Conservation (phyloP, 208 protist genomes). For the Leishmania guyanensis region DNA sequence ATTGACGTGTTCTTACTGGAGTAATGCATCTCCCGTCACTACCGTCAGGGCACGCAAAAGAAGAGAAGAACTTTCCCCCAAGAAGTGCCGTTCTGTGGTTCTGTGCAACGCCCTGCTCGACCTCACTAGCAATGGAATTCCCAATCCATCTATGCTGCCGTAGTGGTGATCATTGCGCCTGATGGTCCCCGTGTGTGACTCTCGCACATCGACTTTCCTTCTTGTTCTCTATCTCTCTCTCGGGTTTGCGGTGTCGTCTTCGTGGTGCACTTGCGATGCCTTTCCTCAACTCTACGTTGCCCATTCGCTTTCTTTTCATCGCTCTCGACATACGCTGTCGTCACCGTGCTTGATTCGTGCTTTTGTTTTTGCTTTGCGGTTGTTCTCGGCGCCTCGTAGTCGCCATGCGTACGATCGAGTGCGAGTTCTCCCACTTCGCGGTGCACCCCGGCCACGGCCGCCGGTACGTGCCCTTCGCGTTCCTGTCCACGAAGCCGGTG, state of each 20-base stretch:
- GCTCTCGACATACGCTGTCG: not conserved
- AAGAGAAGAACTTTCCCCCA: not conserved
- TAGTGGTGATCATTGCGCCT: too few relatives aligned
- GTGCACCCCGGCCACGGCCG: constrained; percentile 94
- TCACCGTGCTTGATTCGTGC: not conserved
- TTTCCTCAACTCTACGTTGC: not conserved
- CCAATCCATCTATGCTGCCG: constrained; percentile 26
- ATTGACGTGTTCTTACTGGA: too few relatives aligned
- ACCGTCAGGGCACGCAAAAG: not conserved
- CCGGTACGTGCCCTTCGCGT: constrained; percentile 93
- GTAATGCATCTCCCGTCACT: not conserved
- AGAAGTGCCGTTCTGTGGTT: too few relatives aligned
- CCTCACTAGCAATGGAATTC: not conserved
- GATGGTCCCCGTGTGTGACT: constrained; percentile 90
- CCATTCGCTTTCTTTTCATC: not conserved
- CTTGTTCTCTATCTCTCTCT: constrained; percentile 29
- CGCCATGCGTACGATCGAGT: constrained; percentile 63
- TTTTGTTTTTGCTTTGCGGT: too few relatives aligned
- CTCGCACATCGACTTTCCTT: constrained; percentile 88
- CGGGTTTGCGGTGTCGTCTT: not conserved
- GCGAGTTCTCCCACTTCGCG: constrained; percentile 93
- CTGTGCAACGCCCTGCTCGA: not conserved
- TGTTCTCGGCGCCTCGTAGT: not conserved
- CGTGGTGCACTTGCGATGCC: not conserved
- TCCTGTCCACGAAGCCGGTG: constrained; percentile 94